phyloP scores from a whole-genome alignment of 768 basidiomycete species.

The Tephrocybe sp. region DNA sequence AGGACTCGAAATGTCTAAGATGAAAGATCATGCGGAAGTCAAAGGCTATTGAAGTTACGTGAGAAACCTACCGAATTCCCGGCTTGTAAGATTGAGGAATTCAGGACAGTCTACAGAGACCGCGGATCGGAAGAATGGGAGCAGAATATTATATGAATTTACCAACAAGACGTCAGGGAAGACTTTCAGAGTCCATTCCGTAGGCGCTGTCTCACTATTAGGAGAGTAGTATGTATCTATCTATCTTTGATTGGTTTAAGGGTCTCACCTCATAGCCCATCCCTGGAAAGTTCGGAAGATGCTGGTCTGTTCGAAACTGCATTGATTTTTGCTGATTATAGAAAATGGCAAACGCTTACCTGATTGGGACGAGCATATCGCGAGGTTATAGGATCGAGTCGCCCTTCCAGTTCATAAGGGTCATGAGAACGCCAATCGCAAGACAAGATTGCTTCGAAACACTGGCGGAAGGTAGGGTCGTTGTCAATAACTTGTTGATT shows the following conservation, averaged over 20 bases:
- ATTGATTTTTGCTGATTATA: background rate
- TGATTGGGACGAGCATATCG: constrained; percentile 58
- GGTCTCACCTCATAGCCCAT: constrained; percentile 67
- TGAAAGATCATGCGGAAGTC: background rate
- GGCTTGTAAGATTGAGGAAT: constrained; percentile 46
- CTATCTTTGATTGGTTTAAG: background rate
- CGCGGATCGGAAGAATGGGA: constrained; percentile 69
- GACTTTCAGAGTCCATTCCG: constrained; percentile 65
- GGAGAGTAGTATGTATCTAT: background rate
- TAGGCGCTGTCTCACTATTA: constrained; percentile 59
- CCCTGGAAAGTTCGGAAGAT: constrained; percentile 71
- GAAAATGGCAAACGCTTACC: constrained; percentile 23
- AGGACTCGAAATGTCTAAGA: constrained; percentile 40
- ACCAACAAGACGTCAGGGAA: constrained; percentile 67
- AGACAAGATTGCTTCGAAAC: constrained; percentile 58
- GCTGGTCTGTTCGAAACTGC: constrained; percentile 30
- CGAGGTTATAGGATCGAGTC: constrained; percentile 59
- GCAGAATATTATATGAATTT: constrained; percentile 69
- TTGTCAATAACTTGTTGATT: no score
- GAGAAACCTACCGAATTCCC: constrained; percentile 42
- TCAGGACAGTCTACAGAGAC: constrained; percentile 36
- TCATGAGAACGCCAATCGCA: constrained; percentile 67
- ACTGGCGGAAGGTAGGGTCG: constrained; percentile 54
- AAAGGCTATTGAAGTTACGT: background rate
- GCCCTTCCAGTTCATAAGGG: constrained; percentile 58